phyloP scores from a whole-genome alignment of 2,329 filamentous ascomycete genomes.

The Juglanconis oblonga region DNA sequence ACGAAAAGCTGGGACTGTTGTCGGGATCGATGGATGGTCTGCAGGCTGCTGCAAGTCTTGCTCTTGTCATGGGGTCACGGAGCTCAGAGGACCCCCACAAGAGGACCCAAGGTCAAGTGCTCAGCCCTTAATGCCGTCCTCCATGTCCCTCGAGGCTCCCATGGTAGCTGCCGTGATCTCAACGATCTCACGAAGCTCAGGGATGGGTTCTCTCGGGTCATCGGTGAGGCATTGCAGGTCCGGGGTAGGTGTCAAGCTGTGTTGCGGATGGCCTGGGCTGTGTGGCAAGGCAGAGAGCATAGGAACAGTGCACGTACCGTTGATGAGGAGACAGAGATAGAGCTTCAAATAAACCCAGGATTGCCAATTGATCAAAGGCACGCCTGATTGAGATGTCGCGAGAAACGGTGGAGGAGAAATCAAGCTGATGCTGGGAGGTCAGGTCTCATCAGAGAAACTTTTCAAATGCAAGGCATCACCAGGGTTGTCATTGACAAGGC shows the following conservation, averaged over 20 bases:
- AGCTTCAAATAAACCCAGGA: constrained; percentile 4
- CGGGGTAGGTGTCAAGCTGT: not conserved
- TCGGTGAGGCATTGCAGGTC: not conserved
- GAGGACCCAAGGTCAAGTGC: not conserved
- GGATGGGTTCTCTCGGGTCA: not conserved
- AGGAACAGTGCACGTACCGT: not conserved
- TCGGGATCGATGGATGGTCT: not conserved
- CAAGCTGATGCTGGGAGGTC: not conserved
- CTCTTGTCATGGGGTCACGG: not conserved
- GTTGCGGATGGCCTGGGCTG: not conserved
- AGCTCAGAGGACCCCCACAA: not conserved
- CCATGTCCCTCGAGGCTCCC: not conserved
- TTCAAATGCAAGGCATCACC: constrained; percentile 13
- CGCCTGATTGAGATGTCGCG: not conserved
- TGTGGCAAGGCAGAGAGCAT: not conserved
- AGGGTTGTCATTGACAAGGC: constrained; percentile 9
- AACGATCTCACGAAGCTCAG: not conserved
- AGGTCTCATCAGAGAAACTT: constrained; percentile 14
- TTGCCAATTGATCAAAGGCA: not conserved
- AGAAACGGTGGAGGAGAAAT: not conserved
- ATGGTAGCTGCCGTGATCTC: not conserved
- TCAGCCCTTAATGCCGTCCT: not conserved
- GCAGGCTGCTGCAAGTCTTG: not conserved
- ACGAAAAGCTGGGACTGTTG: not conserved
- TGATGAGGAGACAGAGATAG: not conserved